Evolutionary conservation across 169 alveolate species (phyloP), one percentile per base, ranked within the genome.

Genomic region (Plasmodium gallinaceum): DNA sequence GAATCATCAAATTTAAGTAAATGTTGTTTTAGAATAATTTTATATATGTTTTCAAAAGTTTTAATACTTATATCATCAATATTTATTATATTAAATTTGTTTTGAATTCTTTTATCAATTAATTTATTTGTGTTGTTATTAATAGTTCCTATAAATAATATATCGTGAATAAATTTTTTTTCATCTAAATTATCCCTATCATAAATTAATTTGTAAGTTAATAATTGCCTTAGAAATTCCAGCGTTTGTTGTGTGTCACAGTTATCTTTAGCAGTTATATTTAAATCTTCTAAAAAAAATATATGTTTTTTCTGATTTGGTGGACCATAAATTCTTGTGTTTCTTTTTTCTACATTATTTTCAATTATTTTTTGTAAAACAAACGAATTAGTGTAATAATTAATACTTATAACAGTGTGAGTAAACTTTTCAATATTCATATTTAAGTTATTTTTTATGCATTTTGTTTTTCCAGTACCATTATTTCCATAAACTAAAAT

Each of bases 71-170:
- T 97, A 37, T 95, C 96, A 46, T 95, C 93, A 62, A 96, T 93
- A 20, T 97, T 94, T 88, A 98, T 91, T 32, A 97, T 96, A 32
- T 98, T 94, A 93, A 96, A 97, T 85, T 97, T 98, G 57, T 99
- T 93, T 91, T 97, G 98, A 22, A 98, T 96, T 80, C 99, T 94
- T 43, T 97, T 98, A 76, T 97, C 96, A 54, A 93, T 94, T 93
- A 97, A 97, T 48, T 98, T 96, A 45, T 99, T 99, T 14, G 99
- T 96, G 62, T 97, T 97, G 48, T 98, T 98, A 88, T 98, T 98
- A 96, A 97, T 96, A 74, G 99, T 97, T 52, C 98, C 98, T 70
- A 97, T 93, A 95, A 96, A 98, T 61, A 95, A 95, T n/a, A 97
- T 94, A 93, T 98, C 99, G 51, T 95, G 96, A 57, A 98, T 92